Percentiles rank a stretch among this genome's conserved stretches.
Evolutionary conservation across 192 early-diverging fungal genomes (phyloP).

Genomic region (Oehlia diaphana): DNA sequence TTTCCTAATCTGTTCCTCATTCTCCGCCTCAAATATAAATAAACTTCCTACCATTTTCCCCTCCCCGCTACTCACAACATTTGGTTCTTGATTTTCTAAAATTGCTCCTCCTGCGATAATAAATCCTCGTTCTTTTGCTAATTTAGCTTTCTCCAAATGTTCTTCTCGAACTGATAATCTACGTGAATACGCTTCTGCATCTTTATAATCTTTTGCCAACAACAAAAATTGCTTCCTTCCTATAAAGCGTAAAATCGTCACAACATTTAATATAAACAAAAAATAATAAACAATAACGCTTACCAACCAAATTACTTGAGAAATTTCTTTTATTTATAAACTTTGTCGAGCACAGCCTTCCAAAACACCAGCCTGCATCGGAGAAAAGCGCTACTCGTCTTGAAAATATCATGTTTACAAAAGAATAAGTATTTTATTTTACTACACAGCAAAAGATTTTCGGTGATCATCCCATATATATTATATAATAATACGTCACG

Average conservation of each 20-base stretch:
- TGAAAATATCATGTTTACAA: neutral
- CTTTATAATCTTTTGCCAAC: constrained; percentile 51
- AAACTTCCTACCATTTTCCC: constrained; percentile 57
- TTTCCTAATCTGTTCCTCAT: constrained; percentile 44
- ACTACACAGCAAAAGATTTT: neutral
- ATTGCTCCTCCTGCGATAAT: constrained; percentile 53
- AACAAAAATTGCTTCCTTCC: constrained; percentile 24
- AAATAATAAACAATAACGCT: neutral
- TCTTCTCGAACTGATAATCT: constrained; percentile 39
- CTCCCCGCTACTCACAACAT: constrained; percentile 1
- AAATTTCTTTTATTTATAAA: neutral
- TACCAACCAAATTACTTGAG: neutral
- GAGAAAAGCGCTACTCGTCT: neutral
- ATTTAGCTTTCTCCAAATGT: constrained; percentile 46
- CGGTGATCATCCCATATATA: too few species aligned
- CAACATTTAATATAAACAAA: neutral
- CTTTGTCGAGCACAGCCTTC: neutral
- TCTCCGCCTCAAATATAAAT: constrained; percentile 51
- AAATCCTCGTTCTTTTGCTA: constrained; percentile 34
- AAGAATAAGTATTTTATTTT: neutral
- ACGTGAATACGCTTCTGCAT: constrained; percentile 47
- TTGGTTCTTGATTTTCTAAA: constrained; percentile 44
- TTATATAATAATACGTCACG: too few species aligned
- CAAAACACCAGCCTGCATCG: too few species aligned
- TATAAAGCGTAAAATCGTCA: neutral